phyloP scores from a whole-genome alignment of 2,329 filamentous ascomycete species.

The Fusarium caatingaense region DNA sequence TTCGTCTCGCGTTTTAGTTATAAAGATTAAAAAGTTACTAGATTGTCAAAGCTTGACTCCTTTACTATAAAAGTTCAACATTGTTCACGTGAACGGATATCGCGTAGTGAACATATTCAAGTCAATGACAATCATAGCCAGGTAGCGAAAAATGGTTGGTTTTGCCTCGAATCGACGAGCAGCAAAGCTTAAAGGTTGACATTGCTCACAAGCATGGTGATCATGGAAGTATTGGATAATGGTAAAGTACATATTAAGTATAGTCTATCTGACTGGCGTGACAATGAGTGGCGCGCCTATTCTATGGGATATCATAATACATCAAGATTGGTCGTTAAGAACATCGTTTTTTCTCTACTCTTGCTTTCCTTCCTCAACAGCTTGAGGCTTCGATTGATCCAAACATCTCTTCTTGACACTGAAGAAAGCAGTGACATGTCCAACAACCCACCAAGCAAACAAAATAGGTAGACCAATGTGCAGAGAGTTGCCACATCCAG shows the following conservation, averaged over 20 bases:
- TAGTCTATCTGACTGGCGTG: not conserved
- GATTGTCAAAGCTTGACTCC: too few relatives aligned
- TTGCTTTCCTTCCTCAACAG: conserved; percentile 13
- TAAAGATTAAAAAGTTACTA: rapidly evolving
- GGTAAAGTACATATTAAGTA: not conserved
- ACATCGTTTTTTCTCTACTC: not conserved
- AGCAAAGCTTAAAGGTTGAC: not conserved
- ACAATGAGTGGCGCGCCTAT: not conserved
- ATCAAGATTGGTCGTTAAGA: not conserved
- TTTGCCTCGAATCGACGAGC: not conserved
- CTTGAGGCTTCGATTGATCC: conserved; percentile 15
- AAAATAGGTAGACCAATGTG: conserved; percentile 56
- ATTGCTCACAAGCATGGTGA: not conserved
- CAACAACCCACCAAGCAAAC: conserved; percentile 54
- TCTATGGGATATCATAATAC: conserved; percentile 4
- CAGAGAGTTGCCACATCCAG: conserved; percentile 54
- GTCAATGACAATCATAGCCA: not conserved
- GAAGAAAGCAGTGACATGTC: conserved; percentile 42
- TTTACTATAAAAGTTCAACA: too few relatives aligned
- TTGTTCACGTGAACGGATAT: not conserved
- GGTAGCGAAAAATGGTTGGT: too few relatives aligned
- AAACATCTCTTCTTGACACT: conserved; percentile 43
- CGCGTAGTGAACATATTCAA: not conserved
- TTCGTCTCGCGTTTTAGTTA: not conserved
- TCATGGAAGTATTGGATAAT: not conserved